These are phyloP conservation scores for Aureoboletus auriporus DNA, from an alignment of 768 basidiomycete species.

Conservation along the genomic window DNA sequence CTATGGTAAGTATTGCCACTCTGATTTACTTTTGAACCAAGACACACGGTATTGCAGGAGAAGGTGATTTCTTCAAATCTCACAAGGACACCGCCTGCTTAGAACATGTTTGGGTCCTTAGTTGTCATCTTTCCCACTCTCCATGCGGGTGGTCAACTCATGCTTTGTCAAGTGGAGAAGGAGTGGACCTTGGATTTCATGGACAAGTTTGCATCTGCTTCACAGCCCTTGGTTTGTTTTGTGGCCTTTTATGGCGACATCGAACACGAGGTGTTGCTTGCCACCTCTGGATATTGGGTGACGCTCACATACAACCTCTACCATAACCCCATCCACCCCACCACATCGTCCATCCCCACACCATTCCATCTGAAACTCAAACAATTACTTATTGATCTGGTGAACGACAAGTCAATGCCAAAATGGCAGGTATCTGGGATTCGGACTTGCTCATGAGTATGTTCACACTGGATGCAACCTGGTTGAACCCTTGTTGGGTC, in stretches of 20 bases:
- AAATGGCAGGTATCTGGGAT: conserved; percentile 7
- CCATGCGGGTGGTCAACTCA: background rate
- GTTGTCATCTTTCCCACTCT: background rate
- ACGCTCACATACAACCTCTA: background rate
- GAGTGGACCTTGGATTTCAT: background rate
- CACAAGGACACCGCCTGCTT: background rate
- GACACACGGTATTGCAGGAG: background rate
- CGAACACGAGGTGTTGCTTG: background rate
- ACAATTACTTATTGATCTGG: background rate
- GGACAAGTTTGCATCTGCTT: background rate
- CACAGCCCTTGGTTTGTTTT: background rate
- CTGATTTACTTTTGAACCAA: background rate
- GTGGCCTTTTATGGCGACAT: background rate
- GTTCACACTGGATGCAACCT: background rate
- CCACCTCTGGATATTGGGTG: background rate
- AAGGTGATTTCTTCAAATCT: background rate
- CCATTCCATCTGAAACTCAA: background rate
- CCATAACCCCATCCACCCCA: background rate
- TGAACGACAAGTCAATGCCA: conserved; percentile 1
- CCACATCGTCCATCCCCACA: background rate
- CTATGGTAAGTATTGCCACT: background rate
- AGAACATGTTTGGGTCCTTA: background rate
- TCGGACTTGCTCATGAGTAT: conserved; percentile 11
- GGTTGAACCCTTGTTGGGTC: background rate
- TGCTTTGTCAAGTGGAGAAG: background rate